Percentiles rank a stretch among this genome's conserved stretches.
Evolutionary conservation across 2,329 filamentous ascomycete genomes (phyloP).

Genomic region (Aureobasidium sp.): DNA sequence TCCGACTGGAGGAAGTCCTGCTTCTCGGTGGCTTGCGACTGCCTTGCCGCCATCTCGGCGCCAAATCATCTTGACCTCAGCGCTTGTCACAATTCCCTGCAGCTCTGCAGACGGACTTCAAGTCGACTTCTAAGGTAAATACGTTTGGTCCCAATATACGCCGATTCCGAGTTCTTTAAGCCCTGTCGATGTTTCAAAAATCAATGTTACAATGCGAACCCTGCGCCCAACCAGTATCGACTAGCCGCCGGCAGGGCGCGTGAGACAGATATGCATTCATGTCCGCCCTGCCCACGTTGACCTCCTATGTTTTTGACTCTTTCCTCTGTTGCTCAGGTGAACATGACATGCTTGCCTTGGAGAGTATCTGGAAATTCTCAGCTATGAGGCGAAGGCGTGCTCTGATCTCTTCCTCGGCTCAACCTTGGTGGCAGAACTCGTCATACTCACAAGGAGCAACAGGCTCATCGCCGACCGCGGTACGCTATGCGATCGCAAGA

Average conservation of each 20-base stretch:
- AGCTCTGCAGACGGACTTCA: neutral
- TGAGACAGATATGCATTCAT: neutral
- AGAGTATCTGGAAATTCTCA: neutral
- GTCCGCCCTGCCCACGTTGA: neutral
- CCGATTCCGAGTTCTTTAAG: neutral
- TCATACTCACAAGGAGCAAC: neutral
- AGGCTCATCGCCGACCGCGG: neutral
- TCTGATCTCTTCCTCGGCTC: neutral
- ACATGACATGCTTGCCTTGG: neutral
- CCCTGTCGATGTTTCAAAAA: neutral
- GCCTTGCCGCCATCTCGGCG: neutral
- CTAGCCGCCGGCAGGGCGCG: slow-evolving; percentile 10
- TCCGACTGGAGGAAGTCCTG: neutral
- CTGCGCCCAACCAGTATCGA: neutral
- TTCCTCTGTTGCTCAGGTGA: neutral
- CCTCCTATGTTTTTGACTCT: neutral
- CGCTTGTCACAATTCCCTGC: neutral
- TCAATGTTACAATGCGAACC: neutral
- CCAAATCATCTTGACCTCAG: neutral
- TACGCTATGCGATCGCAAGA: neutral
- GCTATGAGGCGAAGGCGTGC: slow-evolving; percentile 4
- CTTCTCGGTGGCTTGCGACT: neutral
- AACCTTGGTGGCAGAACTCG: slow-evolving; percentile 6
- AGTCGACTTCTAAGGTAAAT: neutral
- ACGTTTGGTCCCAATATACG: neutral